Base-by-base conservation (phyloP, 306 rosid genomes). In the Senna siamea region DNA sequence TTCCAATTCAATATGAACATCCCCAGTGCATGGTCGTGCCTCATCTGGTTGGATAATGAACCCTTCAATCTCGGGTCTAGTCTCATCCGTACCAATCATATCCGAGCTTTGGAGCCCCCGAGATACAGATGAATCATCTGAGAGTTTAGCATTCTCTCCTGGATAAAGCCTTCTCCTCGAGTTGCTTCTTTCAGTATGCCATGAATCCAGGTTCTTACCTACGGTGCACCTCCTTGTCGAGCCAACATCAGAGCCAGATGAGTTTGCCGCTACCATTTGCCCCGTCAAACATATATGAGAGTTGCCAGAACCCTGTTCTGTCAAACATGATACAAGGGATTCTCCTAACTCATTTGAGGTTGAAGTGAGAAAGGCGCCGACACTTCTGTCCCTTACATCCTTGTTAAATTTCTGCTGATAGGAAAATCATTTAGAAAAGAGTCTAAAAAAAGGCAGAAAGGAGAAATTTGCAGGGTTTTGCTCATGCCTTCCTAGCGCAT, bases 21-120 rank as follows among this genome's bases (percentile, higher is more conserved):
- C 86, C 40, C 55, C 67, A 62, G 76, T 56, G 89, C 76, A 82
- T 66, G 84, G 66, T 59, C 82, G 81, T 50, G 76, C 66, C 52
- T 81, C 84, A 75, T 83, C 93, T 69, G 93, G 66, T 73, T 78
- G 85, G 78, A 92, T 64, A 61, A 92, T 30, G 57, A 92, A 95
- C 65, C 93, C 75, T 83, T 95, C 93, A 70, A 92, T 78, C 82
- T 74, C 92, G 20, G 99, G 95, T 83, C 77, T 72, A 60, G 83
- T 67, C 43, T 81, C 87, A 40, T 79, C 88, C 30, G 72, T 68
- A 73, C 70, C 78, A 72, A 63, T 70, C 81, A 79, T 61, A 82
- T 81, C 74, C 82, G 78, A 68, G 68, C 79, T 34, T 58, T 55
- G 83, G 50, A 72, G 64, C 63, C 48, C 77, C 9, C 73, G 85